Evolutionary conservation across 140 eudicot genomes (phyloP).

Genomic region (Bidens hawaiensis): DNA sequence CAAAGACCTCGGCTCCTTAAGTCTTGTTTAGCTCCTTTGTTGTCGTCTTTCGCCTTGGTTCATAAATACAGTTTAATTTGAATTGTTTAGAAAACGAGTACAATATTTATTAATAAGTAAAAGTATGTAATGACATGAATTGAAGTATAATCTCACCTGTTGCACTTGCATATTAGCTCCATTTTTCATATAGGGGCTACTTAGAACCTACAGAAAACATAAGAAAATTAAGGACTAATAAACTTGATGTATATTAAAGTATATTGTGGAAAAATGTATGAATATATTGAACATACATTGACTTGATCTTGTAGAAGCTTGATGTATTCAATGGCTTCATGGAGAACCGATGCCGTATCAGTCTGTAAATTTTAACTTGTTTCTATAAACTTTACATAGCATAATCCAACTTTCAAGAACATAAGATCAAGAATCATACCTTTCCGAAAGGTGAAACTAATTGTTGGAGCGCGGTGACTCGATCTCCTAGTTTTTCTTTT

Average conservation of each 20-base stretch:
- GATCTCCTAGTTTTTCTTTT: slow-evolving; percentile 96
- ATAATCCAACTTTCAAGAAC: background rate
- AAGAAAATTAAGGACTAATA: background rate
- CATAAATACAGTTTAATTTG: background rate
- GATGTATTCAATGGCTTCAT: slow-evolving; percentile 93
- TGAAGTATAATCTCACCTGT: slow-evolving; percentile 44
- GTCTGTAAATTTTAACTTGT: slow-evolving; percentile 44
- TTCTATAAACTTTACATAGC: background rate
- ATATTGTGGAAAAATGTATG: background rate
- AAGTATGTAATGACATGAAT: background rate
- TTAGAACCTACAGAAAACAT: slow-evolving; percentile 45
- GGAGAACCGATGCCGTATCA: slow-evolving; percentile 96
- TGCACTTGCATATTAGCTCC: slow-evolving; percentile 58
- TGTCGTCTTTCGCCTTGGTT: slow-evolving; percentile 22
- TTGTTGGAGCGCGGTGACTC: slow-evolving; percentile 95
- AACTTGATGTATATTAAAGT: background rate
- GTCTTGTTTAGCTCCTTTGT: slow-evolving; percentile 42
- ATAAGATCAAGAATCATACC: slow-evolving; percentile 32
- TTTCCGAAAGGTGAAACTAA: slow-evolving; percentile 98
- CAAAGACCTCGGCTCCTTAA: slow-evolving; percentile 80
- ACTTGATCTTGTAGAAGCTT: slow-evolving; percentile 94
- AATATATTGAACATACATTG: slow-evolving; percentile 40
- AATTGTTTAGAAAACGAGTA: background rate
- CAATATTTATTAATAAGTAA: background rate
- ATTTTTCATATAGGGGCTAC: slow-evolving; percentile 69